Percentiles rank a stretch among this genome's conserved stretches.
phyloP scores from a whole-genome alignment of 495 filamentous ascomycete species.

The Thermothielavioides terrestris region DNA sequence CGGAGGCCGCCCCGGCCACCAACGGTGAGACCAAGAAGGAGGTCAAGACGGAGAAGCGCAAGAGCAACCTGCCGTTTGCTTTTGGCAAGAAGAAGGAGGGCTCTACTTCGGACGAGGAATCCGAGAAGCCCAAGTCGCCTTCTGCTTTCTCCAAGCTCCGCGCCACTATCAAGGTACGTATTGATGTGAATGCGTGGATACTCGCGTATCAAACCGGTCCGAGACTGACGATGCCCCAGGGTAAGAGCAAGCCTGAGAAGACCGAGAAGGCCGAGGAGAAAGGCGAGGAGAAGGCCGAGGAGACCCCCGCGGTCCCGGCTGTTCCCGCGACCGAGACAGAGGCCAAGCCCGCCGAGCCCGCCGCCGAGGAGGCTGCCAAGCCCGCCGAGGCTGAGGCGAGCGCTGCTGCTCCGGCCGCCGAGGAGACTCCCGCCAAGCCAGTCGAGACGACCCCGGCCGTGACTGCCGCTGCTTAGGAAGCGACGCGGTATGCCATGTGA shows the following conservation, averaged over 20 bases:
- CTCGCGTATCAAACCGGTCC: background rate
- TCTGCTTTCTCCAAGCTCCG: constrained; percentile 50
- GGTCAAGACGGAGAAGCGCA: constrained; percentile 48
- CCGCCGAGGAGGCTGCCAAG: constrained; percentile 40
- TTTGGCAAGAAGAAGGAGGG: constrained; percentile 47
- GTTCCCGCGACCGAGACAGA: constrained; percentile 27
- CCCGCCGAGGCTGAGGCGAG: constrained; percentile 25
- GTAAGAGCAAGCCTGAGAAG: constrained; percentile 35
- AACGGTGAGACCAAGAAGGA: constrained; percentile 46
- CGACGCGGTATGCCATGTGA: constrained; percentile 11
- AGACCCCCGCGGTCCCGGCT: constrained; percentile 27
- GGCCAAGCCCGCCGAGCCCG: constrained; percentile 45
- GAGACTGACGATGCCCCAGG: constrained; percentile 4
- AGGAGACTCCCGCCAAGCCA: constrained; percentile 30
- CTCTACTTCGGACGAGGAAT: constrained; percentile 39
- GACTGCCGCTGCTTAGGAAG: constrained; percentile 40
- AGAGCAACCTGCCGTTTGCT: constrained; percentile 47
- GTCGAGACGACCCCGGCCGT: constrained; percentile 34
- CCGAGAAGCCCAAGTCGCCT: constrained; percentile 45
- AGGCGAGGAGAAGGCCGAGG: constrained; percentile 40
- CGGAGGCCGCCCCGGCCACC: constrained; percentile 36
- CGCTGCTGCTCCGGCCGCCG: constrained; percentile 34
- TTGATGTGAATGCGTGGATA: background rate
- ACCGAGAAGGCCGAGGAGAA: constrained; percentile 39
- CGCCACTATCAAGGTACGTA: constrained; percentile 37